Base-by-base conservation (phyloP, 306 rosid genomes). In the Dryas drummondii region DNA sequence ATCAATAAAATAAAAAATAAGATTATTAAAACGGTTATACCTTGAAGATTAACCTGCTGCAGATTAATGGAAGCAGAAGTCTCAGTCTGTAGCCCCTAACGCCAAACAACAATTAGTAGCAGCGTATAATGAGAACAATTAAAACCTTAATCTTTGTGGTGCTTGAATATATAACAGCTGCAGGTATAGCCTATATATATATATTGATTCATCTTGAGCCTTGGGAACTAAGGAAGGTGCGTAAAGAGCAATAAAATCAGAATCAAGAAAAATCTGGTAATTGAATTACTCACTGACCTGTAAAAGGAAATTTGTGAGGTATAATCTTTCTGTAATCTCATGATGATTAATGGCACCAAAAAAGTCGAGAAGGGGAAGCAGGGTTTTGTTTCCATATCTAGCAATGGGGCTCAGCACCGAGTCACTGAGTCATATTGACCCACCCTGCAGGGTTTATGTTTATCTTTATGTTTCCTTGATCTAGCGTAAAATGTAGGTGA, bases 21-120 rank as follows among this genome's bases (percentile, higher is more conserved):
- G 12, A 63, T 32, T 41, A 32, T 63, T 63, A 41, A 8, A 61
- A 77, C 42, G 14, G 78, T 66, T 82, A 32, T 32, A 86, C 92
- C 88, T 82, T 79, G 63, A 79, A 69, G 60, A 54, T 66, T 60
- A 73, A 45, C 45, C 77, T 55, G 67, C 77, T 65, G 78, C 72
- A 73, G 60, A 68, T n/a, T 46, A n/a, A 17, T 1, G 11, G 70
- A 41, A 13, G 61, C 67, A 75, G 75, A 63, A 49, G 51, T 40
- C 37, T 32, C 2, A 52, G 4, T 50, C 16, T 58, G 61, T 74
- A 66, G 84, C 64, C 56, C 80, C 78, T 11, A 66, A 69, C 67
- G 56, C 61, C 51, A 37, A 85, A 79, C 79, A 74, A 70, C 17
- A 72, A 76, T 49, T 51, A 59, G 73, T 14, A 60, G 50, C 37